Evolutionary conservation across 192 early-diverging fungal species (phyloP).

Genomic region (Funneliformis geosporum): DNA sequence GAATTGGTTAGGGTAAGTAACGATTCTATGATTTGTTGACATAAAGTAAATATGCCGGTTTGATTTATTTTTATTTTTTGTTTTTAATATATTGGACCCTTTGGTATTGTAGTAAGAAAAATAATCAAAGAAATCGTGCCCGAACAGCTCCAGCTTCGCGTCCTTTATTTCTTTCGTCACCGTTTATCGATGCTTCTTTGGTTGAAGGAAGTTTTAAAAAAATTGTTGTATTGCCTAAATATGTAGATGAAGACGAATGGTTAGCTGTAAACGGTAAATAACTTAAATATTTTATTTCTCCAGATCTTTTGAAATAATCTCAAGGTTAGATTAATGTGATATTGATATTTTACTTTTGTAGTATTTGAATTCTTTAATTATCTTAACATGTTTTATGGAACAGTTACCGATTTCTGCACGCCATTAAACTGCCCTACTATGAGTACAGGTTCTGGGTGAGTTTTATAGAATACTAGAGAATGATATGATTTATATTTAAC

Average conservation of each 20-base stretch:
- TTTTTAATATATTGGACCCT: no score
- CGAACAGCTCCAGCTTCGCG: conserved; percentile 35
- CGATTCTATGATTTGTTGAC: no score
- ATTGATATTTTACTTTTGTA: conserved; percentile 26
- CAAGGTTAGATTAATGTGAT: not conserved
- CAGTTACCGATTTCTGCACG: conserved; percentile 88
- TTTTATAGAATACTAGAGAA: not conserved
- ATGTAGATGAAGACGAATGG: conserved; percentile 95
- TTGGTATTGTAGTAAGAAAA: not conserved
- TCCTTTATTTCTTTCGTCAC: conserved; percentile 60
- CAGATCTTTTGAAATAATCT: not conserved
- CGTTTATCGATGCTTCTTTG: conserved; percentile 75
- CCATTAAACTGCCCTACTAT: conserved; percentile 78
- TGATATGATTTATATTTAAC: not conserved
- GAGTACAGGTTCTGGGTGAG: conserved; percentile 77
- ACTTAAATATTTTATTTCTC: not conserved
- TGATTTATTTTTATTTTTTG: no score
- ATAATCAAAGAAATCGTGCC: not conserved
- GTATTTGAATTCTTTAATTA: conserved; percentile 94
- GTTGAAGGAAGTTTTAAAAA: conserved; percentile 92
- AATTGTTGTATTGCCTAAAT: conserved; percentile 86
- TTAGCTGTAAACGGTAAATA: conserved; percentile 72
- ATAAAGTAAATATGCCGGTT: no score
- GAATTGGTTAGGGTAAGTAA: no score
- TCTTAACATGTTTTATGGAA: conserved; percentile 87